Evolutionary conservation across 805 yeast species (phyloP).

Genomic region (Ogataea trehaloabstinens): DNA sequence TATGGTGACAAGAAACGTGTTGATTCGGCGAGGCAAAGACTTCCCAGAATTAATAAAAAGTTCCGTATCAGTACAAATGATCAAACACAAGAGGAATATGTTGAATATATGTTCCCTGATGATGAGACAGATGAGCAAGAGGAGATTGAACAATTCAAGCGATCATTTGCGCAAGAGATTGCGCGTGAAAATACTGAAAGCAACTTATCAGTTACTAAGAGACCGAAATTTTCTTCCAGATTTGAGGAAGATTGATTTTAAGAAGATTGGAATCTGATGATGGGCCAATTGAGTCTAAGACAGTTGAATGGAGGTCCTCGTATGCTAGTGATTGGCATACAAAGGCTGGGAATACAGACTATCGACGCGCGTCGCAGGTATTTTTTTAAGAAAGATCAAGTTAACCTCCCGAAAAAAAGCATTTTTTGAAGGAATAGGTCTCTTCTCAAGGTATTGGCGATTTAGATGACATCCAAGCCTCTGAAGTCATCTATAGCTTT

Average conservation of each 20-base stretch:
- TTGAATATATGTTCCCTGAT: constrained; percentile 68
- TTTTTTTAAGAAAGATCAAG: not conserved
- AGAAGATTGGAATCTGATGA: not conserved
- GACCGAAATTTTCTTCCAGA: not conserved
- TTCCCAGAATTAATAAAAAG: constrained; percentile 55
- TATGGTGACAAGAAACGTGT: constrained; percentile 52
- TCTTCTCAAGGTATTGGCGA: no score
- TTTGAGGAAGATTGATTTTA: not conserved
- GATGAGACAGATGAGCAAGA: constrained; percentile 36
- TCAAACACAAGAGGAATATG: constrained; percentile 51
- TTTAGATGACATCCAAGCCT: no score
- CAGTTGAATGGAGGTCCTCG: not conserved
- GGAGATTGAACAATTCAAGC: constrained; percentile 8
- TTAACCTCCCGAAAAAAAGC: not conserved
- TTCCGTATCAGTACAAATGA: constrained; percentile 36
- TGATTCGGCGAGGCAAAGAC: constrained; percentile 38
- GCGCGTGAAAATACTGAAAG: not conserved
- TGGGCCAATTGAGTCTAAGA: not conserved
- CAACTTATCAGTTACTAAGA: not conserved
- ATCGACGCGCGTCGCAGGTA: not conserved
- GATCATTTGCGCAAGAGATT: not conserved
- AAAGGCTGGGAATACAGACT: not conserved
- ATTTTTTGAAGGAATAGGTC: no score
- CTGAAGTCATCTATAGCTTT: no score
- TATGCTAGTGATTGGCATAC: no score